A percentile compares a stretch with the other conserved stretches of the same genome.
phyloP scores from a whole-genome alignment of 2,329 filamentous ascomycete genomes.

The Calonectria montana region DNA sequence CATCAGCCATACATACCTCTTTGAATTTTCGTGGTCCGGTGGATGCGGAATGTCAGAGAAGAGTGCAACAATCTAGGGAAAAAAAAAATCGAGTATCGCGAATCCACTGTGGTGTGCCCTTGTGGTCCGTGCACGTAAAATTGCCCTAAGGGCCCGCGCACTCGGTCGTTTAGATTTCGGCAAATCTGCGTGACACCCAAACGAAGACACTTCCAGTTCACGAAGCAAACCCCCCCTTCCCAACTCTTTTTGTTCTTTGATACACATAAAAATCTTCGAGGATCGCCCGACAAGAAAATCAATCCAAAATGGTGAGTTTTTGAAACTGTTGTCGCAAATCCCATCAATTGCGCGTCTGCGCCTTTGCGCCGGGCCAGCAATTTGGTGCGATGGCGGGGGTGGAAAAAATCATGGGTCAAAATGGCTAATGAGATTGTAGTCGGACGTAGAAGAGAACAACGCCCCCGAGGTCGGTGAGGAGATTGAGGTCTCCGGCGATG shows the following conservation, averaged over 20 bases:
- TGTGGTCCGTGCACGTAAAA: conserved; percentile 56
- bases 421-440: conserved; percentile 65
- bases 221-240: conserved; percentile 42
- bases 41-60: conserved; percentile 42
- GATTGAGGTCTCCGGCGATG: conserved; percentile 96
- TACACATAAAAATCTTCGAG: conserved; percentile 69
- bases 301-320: conserved; percentile 70
- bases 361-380: neutral
- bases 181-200: conserved; percentile 49
- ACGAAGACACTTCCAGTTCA: conserved; percentile 46
- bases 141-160: conserved; percentile 56
- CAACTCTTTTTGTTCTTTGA: conserved; percentile 43
- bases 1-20: conserved; percentile 58
- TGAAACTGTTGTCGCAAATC: neutral
- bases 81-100: conserved; percentile 28
- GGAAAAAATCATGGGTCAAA: conserved; percentile 7
- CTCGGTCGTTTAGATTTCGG: conserved; percentile 48
- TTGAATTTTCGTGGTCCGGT: conserved; percentile 43
- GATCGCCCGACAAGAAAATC: conserved; percentile 71
- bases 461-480: conserved; percentile 86
- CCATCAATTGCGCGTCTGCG: conserved; percentile 33
- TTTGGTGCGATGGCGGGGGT: conserved; percentile 13
- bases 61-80: conserved; percentile 29
- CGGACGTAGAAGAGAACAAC: conserved; percentile 99
- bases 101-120: conserved; percentile 49